phyloP scores from a whole-genome alignment of 345 rosid genomes.

The Acer saccharum region DNA sequence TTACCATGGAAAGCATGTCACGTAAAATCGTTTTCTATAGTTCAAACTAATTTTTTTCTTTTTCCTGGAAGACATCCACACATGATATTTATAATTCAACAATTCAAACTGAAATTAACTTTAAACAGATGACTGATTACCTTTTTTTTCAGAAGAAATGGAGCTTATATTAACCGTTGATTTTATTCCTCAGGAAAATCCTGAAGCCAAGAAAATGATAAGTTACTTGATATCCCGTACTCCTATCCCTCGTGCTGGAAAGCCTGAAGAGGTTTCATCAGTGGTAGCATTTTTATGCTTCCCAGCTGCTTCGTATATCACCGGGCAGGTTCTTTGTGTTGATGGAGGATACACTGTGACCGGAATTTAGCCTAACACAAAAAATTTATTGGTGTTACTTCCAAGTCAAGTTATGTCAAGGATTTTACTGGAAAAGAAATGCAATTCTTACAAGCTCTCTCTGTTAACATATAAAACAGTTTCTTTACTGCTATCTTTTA shows the following conservation, averaged over 20 bases:
- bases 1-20: too few species aligned
- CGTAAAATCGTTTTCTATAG: too few species aligned
- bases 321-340: slow-evolving; percentile 45
- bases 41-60: too few species aligned
- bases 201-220: neutral
- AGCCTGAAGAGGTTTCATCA: slow-evolving; percentile 36
- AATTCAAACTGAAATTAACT: too few species aligned
- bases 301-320: slow-evolving; percentile 52
- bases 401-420: neutral
- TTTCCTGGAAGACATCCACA: too few species aligned
- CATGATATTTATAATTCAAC: too few species aligned
- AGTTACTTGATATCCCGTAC: slow-evolving; percentile 15
- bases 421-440: neutral
- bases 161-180: neutral
- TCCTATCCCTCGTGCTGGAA: slow-evolving; percentile 25
- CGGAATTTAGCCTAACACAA: neutral
- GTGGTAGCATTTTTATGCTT: slow-evolving; percentile 49
- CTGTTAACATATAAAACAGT: neutral
- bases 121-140: too few species aligned
- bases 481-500: neutral
- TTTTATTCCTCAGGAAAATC: neutral
- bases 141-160: too few species aligned
- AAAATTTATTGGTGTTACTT: neutral
- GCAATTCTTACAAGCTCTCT: neutral
- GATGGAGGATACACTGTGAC: slow-evolving; percentile 18